Conservation (phyloP, 2,329 filamentous ascomycete genomes). For the Intubia oerlemansii region DNA sequence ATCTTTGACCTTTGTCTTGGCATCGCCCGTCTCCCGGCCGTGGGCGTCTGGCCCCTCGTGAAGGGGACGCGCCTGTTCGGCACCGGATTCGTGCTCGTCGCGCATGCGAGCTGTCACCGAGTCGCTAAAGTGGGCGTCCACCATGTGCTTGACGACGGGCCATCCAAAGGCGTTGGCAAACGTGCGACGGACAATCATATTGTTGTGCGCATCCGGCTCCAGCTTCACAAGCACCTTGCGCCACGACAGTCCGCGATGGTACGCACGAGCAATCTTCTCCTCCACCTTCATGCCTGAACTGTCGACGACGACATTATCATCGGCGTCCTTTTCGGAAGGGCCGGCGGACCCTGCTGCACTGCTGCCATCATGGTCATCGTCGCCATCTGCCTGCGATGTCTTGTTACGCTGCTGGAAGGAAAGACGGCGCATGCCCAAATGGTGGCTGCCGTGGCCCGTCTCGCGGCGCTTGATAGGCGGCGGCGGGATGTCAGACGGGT, state of each 20-base stretch:
- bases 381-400: conserved; percentile 13
- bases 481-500: conserved; percentile 77
- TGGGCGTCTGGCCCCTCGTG: conserved; percentile 32
- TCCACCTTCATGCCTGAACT: conserved; percentile 67
- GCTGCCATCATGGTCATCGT: too few relatives aligned
- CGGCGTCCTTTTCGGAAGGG: conserved; percentile 26
- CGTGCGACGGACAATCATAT: conserved; percentile 89
- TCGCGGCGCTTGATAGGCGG: conserved; percentile 39
- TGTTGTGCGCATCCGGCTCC: conserved; percentile 95
- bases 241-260: conserved; percentile 83
- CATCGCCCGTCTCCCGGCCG: conserved; percentile 49
- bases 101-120: conserved; percentile 40
- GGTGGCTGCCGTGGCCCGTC: conserved; percentile 14
- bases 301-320: conserved; percentile 32
- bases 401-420: conserved; percentile 6
- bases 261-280: conserved; percentile 91
- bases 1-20: too few relatives aligned
- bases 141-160: conserved; percentile 88
- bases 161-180: conserved; percentile 96
- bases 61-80: conserved; percentile 45
- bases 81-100: conserved; percentile 44
- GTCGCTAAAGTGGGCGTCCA: conserved; percentile 84
- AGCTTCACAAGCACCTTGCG: conserved; percentile 89
- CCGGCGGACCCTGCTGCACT: too few relatives aligned
- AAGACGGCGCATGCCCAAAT: conserved; percentile 12